Conservation (phyloP, 2,329 filamentous ascomycete genomes). For the Pseudogymnoascus sp. region DNA sequence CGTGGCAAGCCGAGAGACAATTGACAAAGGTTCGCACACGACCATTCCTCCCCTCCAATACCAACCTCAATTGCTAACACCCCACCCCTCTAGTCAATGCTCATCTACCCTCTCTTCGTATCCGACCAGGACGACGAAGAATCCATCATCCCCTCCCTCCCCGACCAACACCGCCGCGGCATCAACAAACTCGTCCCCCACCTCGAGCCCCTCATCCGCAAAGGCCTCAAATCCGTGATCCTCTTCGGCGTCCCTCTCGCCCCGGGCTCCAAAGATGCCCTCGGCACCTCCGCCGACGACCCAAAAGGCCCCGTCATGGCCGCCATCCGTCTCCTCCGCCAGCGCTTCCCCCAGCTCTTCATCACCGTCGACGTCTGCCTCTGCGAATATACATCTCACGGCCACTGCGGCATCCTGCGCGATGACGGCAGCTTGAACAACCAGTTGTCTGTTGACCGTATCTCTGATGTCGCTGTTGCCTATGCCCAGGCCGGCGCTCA, state of each 20-base stretch:
- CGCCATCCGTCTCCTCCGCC: slow-evolving; percentile 74
- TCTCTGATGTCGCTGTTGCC: slow-evolving; percentile 94
- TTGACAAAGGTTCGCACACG: slow-evolving; percentile 64
- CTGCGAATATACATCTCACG: slow-evolving; percentile 97
- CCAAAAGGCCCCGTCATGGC: slow-evolving; percentile 87
- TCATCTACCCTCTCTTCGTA: slow-evolving; percentile 95
- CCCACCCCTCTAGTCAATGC: slow-evolving; percentile 66
- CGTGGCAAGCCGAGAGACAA: slow-evolving; percentile 80
- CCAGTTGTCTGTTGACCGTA: slow-evolving; percentile 83
- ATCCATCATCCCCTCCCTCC: slow-evolving; percentile 80
- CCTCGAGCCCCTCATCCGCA: slow-evolving; percentile 78
- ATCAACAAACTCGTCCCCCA: slow-evolving; percentile 80
- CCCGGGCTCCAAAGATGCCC: slow-evolving; percentile 76
- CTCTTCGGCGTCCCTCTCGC: slow-evolving; percentile 89
- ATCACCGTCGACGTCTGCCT: slow-evolving; percentile 91
- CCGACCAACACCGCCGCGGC: slow-evolving; percentile 82
- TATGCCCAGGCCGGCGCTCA: slow-evolving; percentile 95
- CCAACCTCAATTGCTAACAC: not conserved
- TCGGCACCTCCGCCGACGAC: slow-evolving; percentile 89
- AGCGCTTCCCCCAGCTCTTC: slow-evolving; percentile 83
- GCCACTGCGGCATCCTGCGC: slow-evolving; percentile 91
- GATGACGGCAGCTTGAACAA: slow-evolving; percentile 94
- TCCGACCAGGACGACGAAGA: slow-evolving; percentile 93
- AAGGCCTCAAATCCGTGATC: slow-evolving; percentile 88
- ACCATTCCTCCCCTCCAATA: not conserved